Conservation (phyloP, 192 early-diverging fungal species). For the Globomyces pollinis-pini region DNA sequence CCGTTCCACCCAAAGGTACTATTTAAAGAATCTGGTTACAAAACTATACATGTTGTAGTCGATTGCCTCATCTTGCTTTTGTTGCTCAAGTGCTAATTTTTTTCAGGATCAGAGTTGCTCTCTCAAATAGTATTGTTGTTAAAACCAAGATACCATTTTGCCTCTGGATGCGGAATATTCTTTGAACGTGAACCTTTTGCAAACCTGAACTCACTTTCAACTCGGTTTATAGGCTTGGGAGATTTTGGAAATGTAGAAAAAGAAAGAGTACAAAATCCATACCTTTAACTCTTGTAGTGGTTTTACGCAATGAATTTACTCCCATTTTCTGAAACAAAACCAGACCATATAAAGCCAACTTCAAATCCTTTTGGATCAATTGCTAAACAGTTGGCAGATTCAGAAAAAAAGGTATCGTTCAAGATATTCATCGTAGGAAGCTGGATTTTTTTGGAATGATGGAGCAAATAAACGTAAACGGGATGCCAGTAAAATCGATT, state of each 20-base stretch:
- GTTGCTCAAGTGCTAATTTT: too few species aligned
- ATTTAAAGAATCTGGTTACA: too few species aligned
- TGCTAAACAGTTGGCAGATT: neutral
- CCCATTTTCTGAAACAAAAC: constrained; percentile 47
- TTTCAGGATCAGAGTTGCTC: constrained; percentile 24
- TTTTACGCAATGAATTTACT: constrained; percentile 85
- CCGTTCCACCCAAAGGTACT: too few species aligned
- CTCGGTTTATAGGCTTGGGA: constrained; percentile 79
- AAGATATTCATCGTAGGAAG: too few species aligned
- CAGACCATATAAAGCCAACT: constrained; percentile 22
- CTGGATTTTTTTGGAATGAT: too few species aligned
- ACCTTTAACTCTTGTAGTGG: too few species aligned
- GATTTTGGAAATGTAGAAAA: constrained; percentile 59
- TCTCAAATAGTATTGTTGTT: constrained; percentile 37
- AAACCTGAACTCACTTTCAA: constrained; percentile 51
- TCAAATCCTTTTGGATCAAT: constrained; percentile 38
- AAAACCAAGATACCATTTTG: constrained; percentile 88
- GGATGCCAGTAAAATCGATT: too few species aligned
- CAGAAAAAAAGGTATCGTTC: neutral
- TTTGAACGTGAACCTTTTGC: constrained; percentile 81
- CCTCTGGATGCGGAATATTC: constrained; percentile 52
- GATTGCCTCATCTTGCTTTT: constrained; percentile 13
- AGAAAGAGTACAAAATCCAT: too few species aligned
- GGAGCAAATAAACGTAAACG: too few species aligned
- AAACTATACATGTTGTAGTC: neutral